phyloP scores from a whole-genome alignment of 2,329 filamentous ascomycete genomes.

The Zasmidium citrigriseum region DNA sequence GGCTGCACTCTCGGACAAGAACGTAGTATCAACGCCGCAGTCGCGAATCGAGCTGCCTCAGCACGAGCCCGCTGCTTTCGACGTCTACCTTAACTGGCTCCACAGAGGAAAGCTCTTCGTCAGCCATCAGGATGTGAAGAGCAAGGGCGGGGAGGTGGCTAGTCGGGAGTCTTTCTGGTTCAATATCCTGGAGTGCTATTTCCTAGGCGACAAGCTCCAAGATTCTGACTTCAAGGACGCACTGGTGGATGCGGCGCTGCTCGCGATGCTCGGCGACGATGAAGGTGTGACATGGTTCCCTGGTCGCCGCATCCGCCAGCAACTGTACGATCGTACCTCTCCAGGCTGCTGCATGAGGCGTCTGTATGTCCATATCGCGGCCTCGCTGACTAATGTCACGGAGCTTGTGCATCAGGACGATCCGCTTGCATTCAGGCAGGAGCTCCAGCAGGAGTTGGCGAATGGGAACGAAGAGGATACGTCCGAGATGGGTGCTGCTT shows the following conservation, averaged over 20 bases:
- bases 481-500: background rate
- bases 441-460: background rate
- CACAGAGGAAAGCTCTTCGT: conserved; percentile 10
- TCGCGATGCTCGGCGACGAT: background rate
- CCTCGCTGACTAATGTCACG: background rate
- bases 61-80: conserved; percentile 12
- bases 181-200: background rate
- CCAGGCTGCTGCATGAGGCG: background rate
- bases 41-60: conserved; percentile 15
- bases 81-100: conserved; percentile 25
- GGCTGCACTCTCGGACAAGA: conserved; percentile 12
- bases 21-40: conserved; percentile 9
- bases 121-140: background rate
- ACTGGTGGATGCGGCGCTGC: conserved; percentile 23
- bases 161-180: background rate
- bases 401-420: background rate
- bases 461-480: background rate
- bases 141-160: background rate
- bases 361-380: background rate
- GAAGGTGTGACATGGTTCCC: background rate
- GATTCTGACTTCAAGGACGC: conserved; percentile 15
- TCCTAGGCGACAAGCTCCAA: conserved; percentile 11
- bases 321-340: background rate
- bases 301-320: background rate
- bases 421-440: background rate